Conservation (phyloP, 257 asterid species). For the Vinca minor region DNA sequence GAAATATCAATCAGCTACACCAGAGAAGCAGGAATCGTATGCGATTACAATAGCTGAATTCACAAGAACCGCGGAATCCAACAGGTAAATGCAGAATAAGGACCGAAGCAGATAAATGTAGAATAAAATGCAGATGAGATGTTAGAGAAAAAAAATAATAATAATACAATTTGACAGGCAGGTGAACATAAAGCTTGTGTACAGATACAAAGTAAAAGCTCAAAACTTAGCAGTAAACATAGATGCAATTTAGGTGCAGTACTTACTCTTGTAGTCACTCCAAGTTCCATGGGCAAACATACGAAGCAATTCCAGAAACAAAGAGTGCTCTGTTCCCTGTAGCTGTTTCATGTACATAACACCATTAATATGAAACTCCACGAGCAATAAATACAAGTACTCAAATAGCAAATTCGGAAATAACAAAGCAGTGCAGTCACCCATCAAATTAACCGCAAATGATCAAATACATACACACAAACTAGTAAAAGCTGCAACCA, state of each 20-base stretch:
- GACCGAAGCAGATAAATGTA: not conserved
- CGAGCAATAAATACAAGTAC: not conserved
- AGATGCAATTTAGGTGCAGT: not conserved
- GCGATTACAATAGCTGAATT: not conserved
- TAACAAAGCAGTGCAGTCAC: not conserved
- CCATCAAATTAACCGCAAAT: not conserved
- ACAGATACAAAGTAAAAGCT: not conserved
- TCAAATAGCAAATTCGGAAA: not conserved
- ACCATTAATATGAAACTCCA: conserved; percentile 3
- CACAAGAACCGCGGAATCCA: not conserved
- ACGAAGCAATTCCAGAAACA: conserved; percentile 66
- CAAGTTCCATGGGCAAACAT: conserved; percentile 87
- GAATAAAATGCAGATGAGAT: not conserved
- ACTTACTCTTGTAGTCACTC: conserved; percentile 87
- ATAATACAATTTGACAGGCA: not conserved
- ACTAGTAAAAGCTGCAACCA: not conserved
- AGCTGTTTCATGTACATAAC: conserved; percentile 40
- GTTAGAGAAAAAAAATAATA: not conserved
- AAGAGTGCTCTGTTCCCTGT: conserved; percentile 63
- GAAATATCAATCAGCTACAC: not conserved
- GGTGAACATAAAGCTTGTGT: not conserved
- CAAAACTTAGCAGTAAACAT: not conserved
- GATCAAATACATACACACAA: not conserved
- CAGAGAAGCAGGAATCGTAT: not conserved
- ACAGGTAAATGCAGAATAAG: too few relatives aligned